phyloP scores from a whole-genome alignment of 768 basidiomycete species.

The Coprinellus micaceus region DNA sequence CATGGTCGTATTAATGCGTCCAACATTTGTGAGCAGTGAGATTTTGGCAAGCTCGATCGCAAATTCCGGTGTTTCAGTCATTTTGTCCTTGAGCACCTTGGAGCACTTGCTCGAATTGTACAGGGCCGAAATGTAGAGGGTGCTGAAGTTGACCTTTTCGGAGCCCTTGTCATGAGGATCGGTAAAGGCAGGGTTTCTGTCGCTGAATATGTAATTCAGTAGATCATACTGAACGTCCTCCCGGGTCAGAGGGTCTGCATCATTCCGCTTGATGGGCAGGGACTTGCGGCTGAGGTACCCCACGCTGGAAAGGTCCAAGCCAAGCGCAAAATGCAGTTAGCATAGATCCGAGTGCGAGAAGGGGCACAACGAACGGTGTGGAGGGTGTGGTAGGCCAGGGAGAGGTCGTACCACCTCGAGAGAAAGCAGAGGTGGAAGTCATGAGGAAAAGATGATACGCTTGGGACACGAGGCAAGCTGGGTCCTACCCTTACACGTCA shows the following conservation, averaged over 20 bases:
- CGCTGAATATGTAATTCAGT: slow-evolving; percentile 73
- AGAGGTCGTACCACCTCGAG: slow-evolving; percentile 20
- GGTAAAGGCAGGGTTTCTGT: slow-evolving; percentile 67
- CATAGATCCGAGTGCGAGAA: slow-evolving; percentile 6
- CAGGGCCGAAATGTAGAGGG: slow-evolving; percentile 79
- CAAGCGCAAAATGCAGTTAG: slow-evolving; percentile 10
- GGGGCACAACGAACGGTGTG: slow-evolving; percentile 45
- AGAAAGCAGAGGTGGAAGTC: slow-evolving; percentile 40
- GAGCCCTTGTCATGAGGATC: slow-evolving; percentile 41
- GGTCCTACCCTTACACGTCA: slow-evolving; percentile 20
- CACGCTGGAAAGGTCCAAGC: slow-evolving; percentile 31
- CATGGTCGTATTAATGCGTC: slow-evolving; percentile 90
- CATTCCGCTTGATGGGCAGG: slow-evolving; percentile 76
- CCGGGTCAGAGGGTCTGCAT: slow-evolving; percentile 79
- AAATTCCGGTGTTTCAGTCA: slow-evolving; percentile 77
- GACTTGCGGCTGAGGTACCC: slow-evolving; percentile 66
- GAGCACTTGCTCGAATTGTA: slow-evolving; percentile 82
- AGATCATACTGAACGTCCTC: slow-evolving; percentile 87
- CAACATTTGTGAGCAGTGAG: slow-evolving; percentile 82
- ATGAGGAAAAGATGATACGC: slow-evolving; percentile 36
- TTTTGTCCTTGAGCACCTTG: slow-evolving; percentile 84
- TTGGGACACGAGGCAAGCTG: slow-evolving; percentile 31
- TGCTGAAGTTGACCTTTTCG: slow-evolving; percentile 66
- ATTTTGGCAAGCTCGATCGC: slow-evolving; percentile 80
- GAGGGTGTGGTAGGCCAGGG: slow-evolving; percentile 47